These are phyloP conservation scores for Barnettozyma vustinii DNA, from an alignment of 805 yeast genomes.

Conservation along the genomic window DNA sequence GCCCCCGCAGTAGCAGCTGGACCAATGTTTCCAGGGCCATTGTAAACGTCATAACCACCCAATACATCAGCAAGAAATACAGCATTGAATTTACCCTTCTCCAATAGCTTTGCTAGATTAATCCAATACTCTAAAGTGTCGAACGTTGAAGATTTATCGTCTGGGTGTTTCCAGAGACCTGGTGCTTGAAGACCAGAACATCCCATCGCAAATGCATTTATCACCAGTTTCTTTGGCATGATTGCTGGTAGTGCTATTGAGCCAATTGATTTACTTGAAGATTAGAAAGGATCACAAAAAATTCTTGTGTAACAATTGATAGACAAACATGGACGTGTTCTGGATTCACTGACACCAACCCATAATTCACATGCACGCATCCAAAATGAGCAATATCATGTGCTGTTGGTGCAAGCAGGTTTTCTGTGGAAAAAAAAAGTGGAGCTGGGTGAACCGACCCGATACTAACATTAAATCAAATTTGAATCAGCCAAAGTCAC, in stretches of 20 bases:
- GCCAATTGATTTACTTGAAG: not conserved
- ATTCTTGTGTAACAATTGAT: not conserved
- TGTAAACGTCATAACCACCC: conserved; percentile 34
- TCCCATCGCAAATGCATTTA: conserved; percentile 35
- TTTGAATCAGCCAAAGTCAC: not conserved
- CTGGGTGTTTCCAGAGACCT: conserved; percentile 8
- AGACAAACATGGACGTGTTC: not conserved
- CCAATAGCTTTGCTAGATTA: conserved; percentile 30
- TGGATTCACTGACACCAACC: not conserved
- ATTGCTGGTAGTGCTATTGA: not conserved
- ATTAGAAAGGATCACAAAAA: not conserved
- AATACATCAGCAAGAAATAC: conserved; percentile 34
- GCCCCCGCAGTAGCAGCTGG: conserved; percentile 11
- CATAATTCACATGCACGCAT: not conserved
- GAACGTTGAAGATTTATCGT: conserved; percentile 10
- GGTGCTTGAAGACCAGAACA: conserved; percentile 12
- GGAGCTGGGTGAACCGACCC: not conserved
- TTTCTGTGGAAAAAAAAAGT: not conserved
- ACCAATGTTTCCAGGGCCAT: conserved; percentile 16
- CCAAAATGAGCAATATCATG: not conserved
- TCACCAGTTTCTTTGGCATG: conserved; percentile 23
- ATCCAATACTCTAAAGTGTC: conserved; percentile 29
- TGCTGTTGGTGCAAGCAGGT: not conserved
- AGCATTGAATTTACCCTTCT: conserved; percentile 32
- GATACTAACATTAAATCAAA: not conserved